Conservation (phyloP, 345 rosid genomes). For the Rhodamnia argentea region DNA sequence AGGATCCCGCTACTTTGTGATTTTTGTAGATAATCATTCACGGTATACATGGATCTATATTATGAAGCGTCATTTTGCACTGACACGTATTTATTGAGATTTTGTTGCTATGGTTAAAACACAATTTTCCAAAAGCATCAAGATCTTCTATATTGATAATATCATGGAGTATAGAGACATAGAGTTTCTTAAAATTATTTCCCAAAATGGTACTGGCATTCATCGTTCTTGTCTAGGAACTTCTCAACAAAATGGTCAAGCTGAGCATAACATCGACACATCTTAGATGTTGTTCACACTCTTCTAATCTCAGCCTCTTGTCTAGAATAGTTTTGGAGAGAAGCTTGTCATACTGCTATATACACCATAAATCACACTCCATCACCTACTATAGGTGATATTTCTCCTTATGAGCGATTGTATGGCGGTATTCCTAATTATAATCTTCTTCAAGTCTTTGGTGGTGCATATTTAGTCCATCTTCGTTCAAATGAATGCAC, state of each 20-base stretch:
- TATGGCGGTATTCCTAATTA: background rate
- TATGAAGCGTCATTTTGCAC: accelerated
- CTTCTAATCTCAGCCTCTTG: background rate
- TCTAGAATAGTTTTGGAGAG: background rate
- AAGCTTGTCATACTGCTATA: background rate
- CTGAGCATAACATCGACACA: background rate
- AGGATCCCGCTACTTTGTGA: too few species aligned
- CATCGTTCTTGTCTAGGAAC: background rate
- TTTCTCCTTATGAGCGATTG: background rate
- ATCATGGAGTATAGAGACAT: background rate
- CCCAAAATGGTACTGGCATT: background rate
- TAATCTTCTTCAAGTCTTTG: too few species aligned
- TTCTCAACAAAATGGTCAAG: background rate
- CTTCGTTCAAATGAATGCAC: background rate
- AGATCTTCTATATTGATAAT: too few species aligned
- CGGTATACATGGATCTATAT: background rate
- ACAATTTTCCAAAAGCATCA: background rate
- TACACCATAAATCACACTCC: too few species aligned
- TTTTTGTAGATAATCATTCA: background rate
- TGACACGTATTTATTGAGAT: background rate
- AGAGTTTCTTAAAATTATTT: background rate
- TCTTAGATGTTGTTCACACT: background rate
- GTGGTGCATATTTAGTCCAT: background rate
- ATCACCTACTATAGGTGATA: background rate
- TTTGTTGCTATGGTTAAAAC: background rate